Conservation (phyloP, 2,329 filamentous ascomycete genomes). For the Aspergillus fijiensis region DNA sequence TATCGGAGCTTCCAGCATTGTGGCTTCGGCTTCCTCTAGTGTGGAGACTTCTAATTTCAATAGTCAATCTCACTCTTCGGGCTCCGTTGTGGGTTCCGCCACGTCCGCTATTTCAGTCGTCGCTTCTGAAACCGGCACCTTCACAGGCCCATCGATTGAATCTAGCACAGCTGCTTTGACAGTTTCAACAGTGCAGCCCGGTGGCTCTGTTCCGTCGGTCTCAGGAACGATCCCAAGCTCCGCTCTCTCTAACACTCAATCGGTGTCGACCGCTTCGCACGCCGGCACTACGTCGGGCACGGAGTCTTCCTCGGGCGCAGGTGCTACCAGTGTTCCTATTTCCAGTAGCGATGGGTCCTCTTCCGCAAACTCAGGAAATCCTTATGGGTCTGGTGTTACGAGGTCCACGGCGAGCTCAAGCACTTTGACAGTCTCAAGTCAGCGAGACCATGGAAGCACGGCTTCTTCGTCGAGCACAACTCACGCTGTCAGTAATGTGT, state of each 20-base stretch:
- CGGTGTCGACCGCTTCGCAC: conserved; percentile 11
- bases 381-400: not conserved
- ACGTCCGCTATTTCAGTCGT: not conserved
- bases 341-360: not conserved
- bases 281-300: conserved; percentile 3
- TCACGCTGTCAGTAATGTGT: not conserved
- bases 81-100: not conserved
- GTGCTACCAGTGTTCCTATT: not conserved
- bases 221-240: conserved; percentile 11
- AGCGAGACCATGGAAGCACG: not conserved
- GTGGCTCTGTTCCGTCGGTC: not conserved
- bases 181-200: not conserved
- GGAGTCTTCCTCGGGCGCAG: not conserved
- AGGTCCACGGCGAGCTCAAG: not conserved
- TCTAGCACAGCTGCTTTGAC: not conserved
- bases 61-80: not conserved
- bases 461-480: not conserved
- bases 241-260: conserved; percentile 12
- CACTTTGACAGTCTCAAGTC: not conserved
- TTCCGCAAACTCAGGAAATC: not conserved
- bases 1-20: not conserved
- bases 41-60: not conserved
- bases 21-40: not conserved
- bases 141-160: not conserved
- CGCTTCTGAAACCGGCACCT: not conserved